phyloP scores from a whole-genome alignment of 352 stramenopile species.

The Blastocystis sp. region DNA sequence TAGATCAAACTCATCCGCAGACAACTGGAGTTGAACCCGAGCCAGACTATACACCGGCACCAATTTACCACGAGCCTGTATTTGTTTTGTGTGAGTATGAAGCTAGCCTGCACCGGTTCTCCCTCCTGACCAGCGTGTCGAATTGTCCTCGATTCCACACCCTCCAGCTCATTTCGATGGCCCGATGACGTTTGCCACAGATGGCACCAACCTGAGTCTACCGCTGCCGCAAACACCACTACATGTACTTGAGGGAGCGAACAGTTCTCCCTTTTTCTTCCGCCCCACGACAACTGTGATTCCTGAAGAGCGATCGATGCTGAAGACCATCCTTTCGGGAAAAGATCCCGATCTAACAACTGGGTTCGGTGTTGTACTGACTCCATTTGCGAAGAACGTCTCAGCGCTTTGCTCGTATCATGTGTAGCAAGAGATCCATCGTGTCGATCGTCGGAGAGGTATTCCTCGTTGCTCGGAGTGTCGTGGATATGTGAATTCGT shows the following conservation, averaged over 20 bases:
- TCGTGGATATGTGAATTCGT: slow-evolving; percentile 20
- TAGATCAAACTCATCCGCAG: not conserved
- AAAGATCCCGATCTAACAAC: not conserved
- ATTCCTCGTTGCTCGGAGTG: slow-evolving; percentile 28
- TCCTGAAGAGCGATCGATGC: slow-evolving; percentile 18
- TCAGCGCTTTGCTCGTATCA: not conserved
- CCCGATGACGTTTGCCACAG: not conserved
- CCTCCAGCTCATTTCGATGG: not conserved
- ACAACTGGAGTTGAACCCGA: not conserved
- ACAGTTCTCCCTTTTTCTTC: slow-evolving; percentile 33
- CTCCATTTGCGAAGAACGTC: slow-evolving; percentile 35
- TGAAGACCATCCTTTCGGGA: not conserved
- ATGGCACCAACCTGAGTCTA: not conserved
- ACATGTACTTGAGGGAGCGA: slow-evolving; percentile 16
- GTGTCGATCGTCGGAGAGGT: not conserved
- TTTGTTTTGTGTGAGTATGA: no score
- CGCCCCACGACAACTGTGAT: not conserved
- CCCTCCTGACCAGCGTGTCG: slow-evolving; percentile 29
- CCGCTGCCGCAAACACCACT: not conserved
- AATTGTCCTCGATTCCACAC: not conserved
- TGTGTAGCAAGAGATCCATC: not conserved
- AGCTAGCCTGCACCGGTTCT: not conserved
- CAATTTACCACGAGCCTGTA: slow-evolving; percentile 45
- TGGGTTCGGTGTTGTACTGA: slow-evolving; percentile 17
- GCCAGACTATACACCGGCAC: not conserved